Conservation (phyloP, 2,329 filamentous ascomycete genomes). For the Pestalotiopsis sp. region DNA sequence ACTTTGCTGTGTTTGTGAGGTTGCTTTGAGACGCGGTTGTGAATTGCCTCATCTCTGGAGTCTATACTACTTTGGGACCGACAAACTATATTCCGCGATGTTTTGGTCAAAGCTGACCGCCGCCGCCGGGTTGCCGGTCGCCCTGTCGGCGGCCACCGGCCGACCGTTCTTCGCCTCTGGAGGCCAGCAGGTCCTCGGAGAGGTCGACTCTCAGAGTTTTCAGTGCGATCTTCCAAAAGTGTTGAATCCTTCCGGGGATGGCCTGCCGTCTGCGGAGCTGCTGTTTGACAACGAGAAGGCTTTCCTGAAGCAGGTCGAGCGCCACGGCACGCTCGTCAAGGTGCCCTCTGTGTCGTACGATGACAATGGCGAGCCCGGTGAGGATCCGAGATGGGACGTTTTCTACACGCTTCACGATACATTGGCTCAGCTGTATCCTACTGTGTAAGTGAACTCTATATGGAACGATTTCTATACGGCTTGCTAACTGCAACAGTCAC, state of each 20-base stretch:
- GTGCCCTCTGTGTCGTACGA: constrained; percentile 59
- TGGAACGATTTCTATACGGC: neutral
- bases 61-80: neutral
- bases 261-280: constrained; percentile 29
- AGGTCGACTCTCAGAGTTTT: constrained; percentile 16
- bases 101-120: constrained; percentile 19
- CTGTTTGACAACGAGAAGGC: constrained; percentile 28
- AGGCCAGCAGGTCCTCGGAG: constrained; percentile 19
- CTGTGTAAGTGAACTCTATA: constrained; percentile 36
- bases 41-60: neutral
- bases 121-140: constrained; percentile 18
- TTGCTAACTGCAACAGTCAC: constrained; percentile 33
- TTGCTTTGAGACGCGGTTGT: neutral
- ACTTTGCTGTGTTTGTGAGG: neutral
- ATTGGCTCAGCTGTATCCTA: constrained; percentile 51
- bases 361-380: constrained; percentile 54
- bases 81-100: neutral
- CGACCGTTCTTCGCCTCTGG: constrained; percentile 15
- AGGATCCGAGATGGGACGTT: constrained; percentile 56
- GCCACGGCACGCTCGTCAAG: constrained; percentile 47
- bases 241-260: constrained; percentile 29
- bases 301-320: constrained; percentile 36
- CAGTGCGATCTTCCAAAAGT: constrained; percentile 30
- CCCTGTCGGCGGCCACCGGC: constrained; percentile 10
- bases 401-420: constrained; percentile 53